Conservation (phyloP, 2,329 filamentous ascomycete species). For the Pseudocercospora fuligena region DNA sequence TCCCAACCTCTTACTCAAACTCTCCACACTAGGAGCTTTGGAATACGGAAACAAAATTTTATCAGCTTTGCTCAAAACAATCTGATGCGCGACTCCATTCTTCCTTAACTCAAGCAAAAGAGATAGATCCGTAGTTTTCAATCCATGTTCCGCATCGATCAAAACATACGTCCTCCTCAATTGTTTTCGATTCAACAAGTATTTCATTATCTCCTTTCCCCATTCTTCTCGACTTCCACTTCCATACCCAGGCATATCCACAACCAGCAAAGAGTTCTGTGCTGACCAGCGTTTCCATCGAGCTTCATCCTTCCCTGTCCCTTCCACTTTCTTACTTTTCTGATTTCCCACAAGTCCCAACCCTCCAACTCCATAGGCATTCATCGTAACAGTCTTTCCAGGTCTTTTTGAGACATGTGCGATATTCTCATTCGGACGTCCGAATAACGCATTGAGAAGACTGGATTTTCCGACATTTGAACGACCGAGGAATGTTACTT, state of each 20-base stretch:
- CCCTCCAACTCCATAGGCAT: slow-evolving; percentile 65
- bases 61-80: slow-evolving; percentile 71
- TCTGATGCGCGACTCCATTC: slow-evolving; percentile 65
- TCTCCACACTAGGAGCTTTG: slow-evolving; percentile 33
- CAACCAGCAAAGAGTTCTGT: slow-evolving; percentile 57
- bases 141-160: slow-evolving; percentile 65
- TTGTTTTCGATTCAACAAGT: slow-evolving; percentile 65
- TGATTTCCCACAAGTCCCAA: slow-evolving; percentile 28
- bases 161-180: slow-evolving; percentile 68
- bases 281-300: slow-evolving; percentile 42
- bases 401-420: slow-evolving; percentile 64
- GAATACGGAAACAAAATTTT: slow-evolving; percentile 50
- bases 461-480: slow-evolving; percentile 74
- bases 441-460: slow-evolving; percentile 67
- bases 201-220: slow-evolving; percentile 72
- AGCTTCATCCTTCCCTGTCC: slow-evolving; percentile 35
- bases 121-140: slow-evolving; percentile 64
- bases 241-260: slow-evolving; percentile 76
- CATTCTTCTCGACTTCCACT: slow-evolving; percentile 64
- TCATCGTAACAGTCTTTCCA: slow-evolving; percentile 68
- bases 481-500: slow-evolving; percentile 70
- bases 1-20: slow-evolving; percentile 36
- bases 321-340: slow-evolving; percentile 13
- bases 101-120: slow-evolving; percentile 62
- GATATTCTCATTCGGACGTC: slow-evolving; percentile 44